Evolutionary conservation across 495 filamentous ascomycete species (phyloP).

Genomic region (Massariosphaeria phaeospora): DNA sequence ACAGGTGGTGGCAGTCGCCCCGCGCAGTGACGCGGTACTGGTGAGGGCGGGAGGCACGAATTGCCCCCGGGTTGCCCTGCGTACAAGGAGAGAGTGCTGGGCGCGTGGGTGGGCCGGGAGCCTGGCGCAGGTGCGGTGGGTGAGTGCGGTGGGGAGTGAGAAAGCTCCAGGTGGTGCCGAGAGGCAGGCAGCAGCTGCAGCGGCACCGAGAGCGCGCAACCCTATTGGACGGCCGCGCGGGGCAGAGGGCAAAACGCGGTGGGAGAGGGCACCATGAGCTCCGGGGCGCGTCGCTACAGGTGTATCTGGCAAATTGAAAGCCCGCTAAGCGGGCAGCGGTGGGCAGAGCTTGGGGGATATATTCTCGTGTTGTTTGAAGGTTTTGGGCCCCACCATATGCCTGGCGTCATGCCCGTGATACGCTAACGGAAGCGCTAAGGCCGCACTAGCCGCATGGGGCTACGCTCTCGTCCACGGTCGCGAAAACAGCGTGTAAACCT

Average conservation of each 20-base stretch:
- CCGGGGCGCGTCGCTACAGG: conserved; percentile 6
- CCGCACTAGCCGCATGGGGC: no score
- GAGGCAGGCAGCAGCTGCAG: conserved; percentile 20
- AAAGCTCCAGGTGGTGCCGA: conserved; percentile 2
- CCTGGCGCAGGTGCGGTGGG: neutral
- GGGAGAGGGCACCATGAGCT: conserved; percentile 18
- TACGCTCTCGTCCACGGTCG: no score
- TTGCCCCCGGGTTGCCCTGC: no score
- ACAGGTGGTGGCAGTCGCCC: neutral
- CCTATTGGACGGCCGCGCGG: conserved; percentile 4
- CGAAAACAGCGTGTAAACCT: no score
- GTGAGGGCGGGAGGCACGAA: no score
- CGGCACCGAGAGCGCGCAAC: no score
- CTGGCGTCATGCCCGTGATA: no score
- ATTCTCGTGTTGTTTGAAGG: neutral
- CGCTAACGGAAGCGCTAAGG: no score
- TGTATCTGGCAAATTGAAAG: neutral
- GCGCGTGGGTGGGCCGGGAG: neutral
- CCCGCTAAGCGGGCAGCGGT: neutral
- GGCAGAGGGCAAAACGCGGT: neutral
- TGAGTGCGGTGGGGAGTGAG: conserved; percentile 8
- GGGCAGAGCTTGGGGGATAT: neutral
- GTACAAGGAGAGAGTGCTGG: no score
- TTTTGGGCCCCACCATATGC: no score
- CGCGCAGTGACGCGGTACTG: neutral